Evolutionary conservation across 345 rosid genomes (phyloP).

Genomic region (Eucalyptus dawsonii): DNA sequence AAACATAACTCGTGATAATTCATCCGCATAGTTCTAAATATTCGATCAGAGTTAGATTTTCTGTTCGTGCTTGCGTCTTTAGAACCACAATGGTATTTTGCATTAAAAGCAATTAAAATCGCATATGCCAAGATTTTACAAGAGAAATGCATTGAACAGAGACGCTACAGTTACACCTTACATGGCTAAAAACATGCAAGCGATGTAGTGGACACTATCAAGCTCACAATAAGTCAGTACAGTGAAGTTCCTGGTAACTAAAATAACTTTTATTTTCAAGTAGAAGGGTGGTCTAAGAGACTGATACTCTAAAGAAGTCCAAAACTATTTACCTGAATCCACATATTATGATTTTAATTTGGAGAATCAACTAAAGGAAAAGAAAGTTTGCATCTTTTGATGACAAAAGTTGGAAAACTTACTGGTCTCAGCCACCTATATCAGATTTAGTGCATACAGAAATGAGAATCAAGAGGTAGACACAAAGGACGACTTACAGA

Average conservation of each 20-base stretch:
- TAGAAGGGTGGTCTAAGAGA: background rate
- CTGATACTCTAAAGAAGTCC: background rate
- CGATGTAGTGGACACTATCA: background rate
- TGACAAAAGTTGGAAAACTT: background rate
- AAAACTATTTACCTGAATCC: background rate
- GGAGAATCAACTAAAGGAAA: background rate
- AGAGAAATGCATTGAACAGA: background rate
- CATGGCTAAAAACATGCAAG: background rate
- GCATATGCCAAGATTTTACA: background rate
- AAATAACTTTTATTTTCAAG: background rate
- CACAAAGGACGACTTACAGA: slow-evolving; percentile 35
- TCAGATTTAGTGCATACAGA: background rate
- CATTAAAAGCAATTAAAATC: background rate
- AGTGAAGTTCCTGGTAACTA: background rate
- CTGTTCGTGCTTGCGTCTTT: background rate
- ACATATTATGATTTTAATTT: background rate
- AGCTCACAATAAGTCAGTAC: background rate
- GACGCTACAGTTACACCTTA: background rate
- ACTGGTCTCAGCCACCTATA: background rate
- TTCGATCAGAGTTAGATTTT: background rate
- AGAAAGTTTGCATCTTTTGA: background rate
- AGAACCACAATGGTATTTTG: background rate
- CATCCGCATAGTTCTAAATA: background rate
- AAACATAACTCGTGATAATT: background rate
- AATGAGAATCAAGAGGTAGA: background rate